Conservation (phyloP, 1,284 basidiomycete genomes). For the Pterulicium gracile region DNA sequence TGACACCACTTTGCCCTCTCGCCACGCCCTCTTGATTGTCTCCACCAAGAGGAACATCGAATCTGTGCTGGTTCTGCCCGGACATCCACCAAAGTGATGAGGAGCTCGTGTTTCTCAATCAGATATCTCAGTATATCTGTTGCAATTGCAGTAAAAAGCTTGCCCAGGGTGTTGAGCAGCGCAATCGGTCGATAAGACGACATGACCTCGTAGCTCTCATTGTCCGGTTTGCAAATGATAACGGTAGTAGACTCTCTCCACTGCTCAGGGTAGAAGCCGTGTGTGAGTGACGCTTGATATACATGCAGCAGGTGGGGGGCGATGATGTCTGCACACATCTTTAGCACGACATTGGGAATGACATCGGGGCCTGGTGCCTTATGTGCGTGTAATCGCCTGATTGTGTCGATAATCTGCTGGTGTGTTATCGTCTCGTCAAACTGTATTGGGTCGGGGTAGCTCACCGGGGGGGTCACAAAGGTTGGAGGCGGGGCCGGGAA, state of each 20-base stretch:
- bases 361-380: slow-evolving; percentile 22
- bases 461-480: slow-evolving; percentile 9
- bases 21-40: slow-evolving; percentile 20
- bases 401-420: too few species aligned
- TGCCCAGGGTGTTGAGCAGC: slow-evolving; percentile 16
- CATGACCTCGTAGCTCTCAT: slow-evolving; percentile 16
- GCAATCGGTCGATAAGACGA: slow-evolving; percentile 18
- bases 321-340: slow-evolving; percentile 12
- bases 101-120: slow-evolving; percentile 15
- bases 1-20: slow-evolving; percentile 18
- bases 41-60: slow-evolving; percentile 20
- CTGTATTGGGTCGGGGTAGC: slow-evolving; percentile 10
- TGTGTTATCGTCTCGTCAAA: slow-evolving; percentile 14
- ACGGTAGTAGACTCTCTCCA: slow-evolving; percentile 13
- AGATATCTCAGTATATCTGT: slow-evolving; percentile 16
- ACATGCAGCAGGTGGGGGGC: slow-evolving; percentile 14
- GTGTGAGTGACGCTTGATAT: slow-evolving; percentile 14
- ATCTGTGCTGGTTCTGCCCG: slow-evolving; percentile 23
- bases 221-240: slow-evolving; percentile 20
- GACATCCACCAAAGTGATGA: slow-evolving; percentile 24
- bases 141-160: slow-evolving; percentile 16
- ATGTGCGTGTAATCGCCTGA: too few species aligned
- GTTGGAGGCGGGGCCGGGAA: slow-evolving; percentile 13
- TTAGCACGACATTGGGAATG: slow-evolving; percentile 21
- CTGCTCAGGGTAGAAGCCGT: slow-evolving; percentile 11